These are phyloP conservation scores for Astrothelium subdiscretum DNA, from an alignment of 495 filamentous ascomycete genomes.

Conservation along the genomic window DNA sequence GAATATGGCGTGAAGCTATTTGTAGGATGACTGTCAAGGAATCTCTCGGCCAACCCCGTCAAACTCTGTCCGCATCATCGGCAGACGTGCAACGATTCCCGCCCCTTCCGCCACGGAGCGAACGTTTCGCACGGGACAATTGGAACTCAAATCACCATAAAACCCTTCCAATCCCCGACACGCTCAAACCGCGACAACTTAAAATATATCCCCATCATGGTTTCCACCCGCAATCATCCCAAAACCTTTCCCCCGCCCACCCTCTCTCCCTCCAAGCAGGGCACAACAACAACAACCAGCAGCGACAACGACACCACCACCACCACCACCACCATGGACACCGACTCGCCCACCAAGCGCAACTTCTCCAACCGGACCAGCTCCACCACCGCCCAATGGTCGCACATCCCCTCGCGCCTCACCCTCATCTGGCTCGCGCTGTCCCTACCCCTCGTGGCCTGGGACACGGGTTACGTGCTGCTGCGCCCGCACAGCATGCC, in stretches of 20 bases:
- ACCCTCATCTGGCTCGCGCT: conserved; percentile 63
- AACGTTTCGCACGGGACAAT: background rate
- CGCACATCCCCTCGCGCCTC: conserved; percentile 54
- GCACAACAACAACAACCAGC: conserved; percentile 19
- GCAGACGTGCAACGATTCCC: background rate
- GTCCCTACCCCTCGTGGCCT: conserved; percentile 70
- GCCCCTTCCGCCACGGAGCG: background rate
- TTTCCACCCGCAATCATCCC: conserved; percentile 27
- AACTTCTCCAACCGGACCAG: conserved; percentile 19
- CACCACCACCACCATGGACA: background rate
- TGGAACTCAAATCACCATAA: conserved; percentile 9
- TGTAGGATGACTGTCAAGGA: no score
- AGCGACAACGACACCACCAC: no score
- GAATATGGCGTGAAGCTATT: no score
- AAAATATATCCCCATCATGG: conserved; percentile 11
- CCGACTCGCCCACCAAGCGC: conserved; percentile 17
- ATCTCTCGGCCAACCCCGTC: background rate
- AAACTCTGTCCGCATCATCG: background rate
- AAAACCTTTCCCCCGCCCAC: conserved; percentile 21
- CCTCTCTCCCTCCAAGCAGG: background rate
- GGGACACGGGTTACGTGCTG: conserved; percentile 75
- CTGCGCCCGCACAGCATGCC: conserved; percentile 77
- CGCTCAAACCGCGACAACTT: background rate
- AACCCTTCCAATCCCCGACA: background rate
- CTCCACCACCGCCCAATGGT: conserved; percentile 31